A percentile compares a stretch with the other conserved stretches of the same genome.
Evolutionary conservation across 2,329 filamentous ascomycete species (phyloP).

Genomic region (Cercospora zeina): DNA sequence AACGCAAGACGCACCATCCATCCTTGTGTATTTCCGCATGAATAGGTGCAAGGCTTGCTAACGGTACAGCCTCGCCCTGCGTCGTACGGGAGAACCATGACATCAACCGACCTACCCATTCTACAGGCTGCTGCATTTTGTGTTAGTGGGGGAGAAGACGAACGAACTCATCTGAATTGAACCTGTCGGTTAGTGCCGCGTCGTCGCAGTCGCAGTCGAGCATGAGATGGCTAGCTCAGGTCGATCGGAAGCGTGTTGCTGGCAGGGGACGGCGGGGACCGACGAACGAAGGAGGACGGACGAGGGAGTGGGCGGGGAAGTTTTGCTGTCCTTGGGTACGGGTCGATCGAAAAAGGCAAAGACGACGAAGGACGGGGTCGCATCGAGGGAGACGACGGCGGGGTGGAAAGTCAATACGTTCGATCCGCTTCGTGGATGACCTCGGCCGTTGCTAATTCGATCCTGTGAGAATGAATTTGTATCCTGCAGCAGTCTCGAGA

Average conservation of each 20-base stretch:
- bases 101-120: background rate
- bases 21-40: background rate
- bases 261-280: conserved; percentile 13
- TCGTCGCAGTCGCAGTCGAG: conserved; percentile 18
- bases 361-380: conserved; percentile 19
- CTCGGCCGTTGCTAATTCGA: conserved; percentile 20
- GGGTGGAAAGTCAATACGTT: conserved; percentile 20
- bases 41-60: background rate
- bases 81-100: too few species aligned
- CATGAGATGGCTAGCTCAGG: conserved; percentile 20
- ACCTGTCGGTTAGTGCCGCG: conserved; percentile 4
- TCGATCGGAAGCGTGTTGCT: conserved; percentile 20
- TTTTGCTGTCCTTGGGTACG: conserved; percentile 10
- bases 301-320: conserved; percentile 12
- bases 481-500: conserved; percentile 14
- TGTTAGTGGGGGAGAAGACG: background rate
- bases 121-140: background rate
- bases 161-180: background rate
- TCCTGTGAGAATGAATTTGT: conserved; percentile 23
- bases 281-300: conserved; percentile 12
- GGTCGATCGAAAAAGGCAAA: conserved; percentile 13
- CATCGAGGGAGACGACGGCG: conserved; percentile 23
- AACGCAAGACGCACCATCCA: background rate
- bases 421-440: conserved; percentile 24
- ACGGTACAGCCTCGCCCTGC: background rate